These are phyloP conservation scores for Coniosporium apollinis DNA, from an alignment of 495 filamentous ascomycete species.

Conservation along the genomic window DNA sequence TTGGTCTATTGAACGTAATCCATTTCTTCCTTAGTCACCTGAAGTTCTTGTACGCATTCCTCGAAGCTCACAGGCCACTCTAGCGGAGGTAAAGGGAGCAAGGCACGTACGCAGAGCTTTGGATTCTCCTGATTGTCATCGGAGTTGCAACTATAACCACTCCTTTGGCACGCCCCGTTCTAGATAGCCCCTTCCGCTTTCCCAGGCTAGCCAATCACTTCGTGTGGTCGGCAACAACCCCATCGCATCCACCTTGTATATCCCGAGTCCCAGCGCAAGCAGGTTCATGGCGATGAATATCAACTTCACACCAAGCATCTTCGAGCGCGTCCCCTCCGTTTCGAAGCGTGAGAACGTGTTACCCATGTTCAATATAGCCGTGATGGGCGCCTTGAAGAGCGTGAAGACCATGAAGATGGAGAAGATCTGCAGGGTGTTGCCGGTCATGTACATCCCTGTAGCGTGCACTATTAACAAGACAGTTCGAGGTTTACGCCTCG, in stretches of 20 bases:
- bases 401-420: conserved; percentile 99
- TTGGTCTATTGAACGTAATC: no score
- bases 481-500: no score
- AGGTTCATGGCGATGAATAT: conserved; percentile 81
- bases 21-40: no score
- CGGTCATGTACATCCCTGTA: conserved; percentile 99
- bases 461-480: no score
- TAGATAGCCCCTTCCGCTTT: conserved; percentile 57
- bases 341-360: conserved; percentile 76
- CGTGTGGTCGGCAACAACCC: conserved; percentile 89
- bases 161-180: no score
- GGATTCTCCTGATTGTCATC: no score
- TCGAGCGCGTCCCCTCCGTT: conserved; percentile 54
- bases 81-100: no score
- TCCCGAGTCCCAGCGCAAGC: conserved; percentile 60
- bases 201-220: conserved; percentile 94
- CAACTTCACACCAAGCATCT: conserved; percentile 63
- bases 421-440: conserved; percentile 96
- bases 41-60: no score
- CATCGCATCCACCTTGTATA: conserved; percentile 98
- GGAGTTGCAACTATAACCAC: no score
- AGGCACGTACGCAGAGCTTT: no score
- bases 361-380: conserved; percentile 64
- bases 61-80: no score
- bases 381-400: conserved; percentile 91